Evolutionary conservation across 768 basidiomycete species (phyloP).

Genomic region (Lactifluus rugatus): DNA sequence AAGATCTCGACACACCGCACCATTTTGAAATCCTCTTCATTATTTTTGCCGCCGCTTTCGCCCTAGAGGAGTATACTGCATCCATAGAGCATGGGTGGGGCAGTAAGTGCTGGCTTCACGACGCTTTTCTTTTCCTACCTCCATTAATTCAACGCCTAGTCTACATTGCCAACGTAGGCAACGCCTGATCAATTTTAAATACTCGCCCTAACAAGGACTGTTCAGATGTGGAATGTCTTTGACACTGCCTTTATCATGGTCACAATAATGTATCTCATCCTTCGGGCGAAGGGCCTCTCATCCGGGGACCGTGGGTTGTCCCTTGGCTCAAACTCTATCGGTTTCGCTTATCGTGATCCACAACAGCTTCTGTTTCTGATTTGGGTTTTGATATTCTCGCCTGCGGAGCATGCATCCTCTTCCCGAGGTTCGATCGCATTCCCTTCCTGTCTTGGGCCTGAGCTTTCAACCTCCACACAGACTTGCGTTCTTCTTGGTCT

Average conservation of each 20-base stretch:
- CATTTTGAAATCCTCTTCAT: constrained; percentile 66
- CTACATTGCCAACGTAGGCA: constrained; percentile 69
- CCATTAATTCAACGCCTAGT: constrained; percentile 32
- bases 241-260: constrained; percentile 66
- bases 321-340: background rate
- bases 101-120: constrained; percentile 39
- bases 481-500: constrained; percentile 71
- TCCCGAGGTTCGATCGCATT: constrained; percentile 51
- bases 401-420: constrained; percentile 76
- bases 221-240: constrained; percentile 85
- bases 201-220: background rate
- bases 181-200: background rate
- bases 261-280: constrained; percentile 54
- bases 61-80: constrained; percentile 80
- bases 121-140: background rate
- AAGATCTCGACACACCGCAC: constrained; percentile 41
- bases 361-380: constrained; percentile 32
- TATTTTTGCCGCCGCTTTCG: constrained; percentile 66
- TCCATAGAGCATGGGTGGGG: constrained; percentile 83
- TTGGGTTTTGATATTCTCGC: constrained; percentile 77
- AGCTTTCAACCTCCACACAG: constrained; percentile 26
- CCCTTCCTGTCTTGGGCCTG: background rate
- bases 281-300: constrained; percentile 57
- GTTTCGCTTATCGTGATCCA: background rate
- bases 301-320: constrained; percentile 39